These are phyloP conservation scores for Fusarium sp. DNA, from an alignment of 2,329 filamentous ascomycete species.

Conservation along the genomic window DNA sequence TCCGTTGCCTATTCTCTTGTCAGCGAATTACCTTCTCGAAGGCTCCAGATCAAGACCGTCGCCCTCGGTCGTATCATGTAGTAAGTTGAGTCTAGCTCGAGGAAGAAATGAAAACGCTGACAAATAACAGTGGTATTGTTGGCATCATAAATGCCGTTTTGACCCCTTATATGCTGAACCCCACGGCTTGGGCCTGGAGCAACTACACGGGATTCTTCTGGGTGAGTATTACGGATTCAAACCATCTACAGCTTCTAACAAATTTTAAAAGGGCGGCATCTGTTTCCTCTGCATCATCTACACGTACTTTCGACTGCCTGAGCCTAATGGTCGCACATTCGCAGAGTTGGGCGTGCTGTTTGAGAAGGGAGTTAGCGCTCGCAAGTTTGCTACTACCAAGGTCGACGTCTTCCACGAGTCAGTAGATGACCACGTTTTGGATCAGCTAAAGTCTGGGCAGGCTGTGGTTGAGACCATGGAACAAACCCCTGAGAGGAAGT, in stretches of 20 bases:
- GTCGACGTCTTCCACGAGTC: conserved; percentile 67
- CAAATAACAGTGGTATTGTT: conserved; percentile 77
- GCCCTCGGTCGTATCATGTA: conserved; percentile 84
- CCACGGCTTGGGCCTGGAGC: conserved; percentile 85
- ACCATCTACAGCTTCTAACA: not conserved
- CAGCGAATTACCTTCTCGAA: conserved; percentile 81
- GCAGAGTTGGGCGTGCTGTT: conserved; percentile 89
- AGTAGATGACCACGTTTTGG: conserved; percentile 60
- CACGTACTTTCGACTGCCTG: conserved; percentile 68
- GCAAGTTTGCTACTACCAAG: conserved; percentile 74
- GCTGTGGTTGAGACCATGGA: conserved; percentile 22
- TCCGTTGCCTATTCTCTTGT: conserved; percentile 92
- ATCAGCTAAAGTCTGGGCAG: conserved; percentile 55
- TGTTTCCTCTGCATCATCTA: conserved; percentile 85
- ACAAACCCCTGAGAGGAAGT: conserved; percentile 8
- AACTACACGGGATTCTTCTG: conserved; percentile 92
- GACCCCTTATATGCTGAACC: conserved; percentile 94
- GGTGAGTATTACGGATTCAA: conserved; percentile 53
- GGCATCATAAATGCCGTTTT: conserved; percentile 83
- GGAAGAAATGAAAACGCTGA: fast-evolving
- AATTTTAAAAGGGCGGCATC: conserved; percentile 59
- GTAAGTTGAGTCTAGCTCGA: conserved; percentile 52
- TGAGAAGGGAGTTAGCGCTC: conserved; percentile 74
- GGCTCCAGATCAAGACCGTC: conserved; percentile 91
- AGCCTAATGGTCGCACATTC: conserved; percentile 82